These are phyloP conservation scores for Apiotrichum mycotoxinovorans DNA, from an alignment of 1,284 basidiomycete species.

Conservation along the genomic window DNA sequence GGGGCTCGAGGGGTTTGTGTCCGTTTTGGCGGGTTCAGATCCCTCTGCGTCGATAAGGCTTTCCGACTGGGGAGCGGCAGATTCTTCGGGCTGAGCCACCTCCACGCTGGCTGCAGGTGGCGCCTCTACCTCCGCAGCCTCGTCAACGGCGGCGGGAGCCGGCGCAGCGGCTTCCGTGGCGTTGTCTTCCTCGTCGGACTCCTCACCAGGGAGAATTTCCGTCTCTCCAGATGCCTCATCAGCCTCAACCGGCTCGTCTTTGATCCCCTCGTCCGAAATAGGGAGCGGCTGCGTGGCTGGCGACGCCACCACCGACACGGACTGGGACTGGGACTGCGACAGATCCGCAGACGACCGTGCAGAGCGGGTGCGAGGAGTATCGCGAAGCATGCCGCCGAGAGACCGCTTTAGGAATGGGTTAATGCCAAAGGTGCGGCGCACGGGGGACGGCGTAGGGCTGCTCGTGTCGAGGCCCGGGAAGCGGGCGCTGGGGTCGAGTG, in stretches of 20 bases:
- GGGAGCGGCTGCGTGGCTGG: not conserved
- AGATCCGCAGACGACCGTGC: not conserved
- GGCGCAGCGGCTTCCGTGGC: not conserved
- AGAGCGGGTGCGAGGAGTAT: not conserved
- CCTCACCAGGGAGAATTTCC: not conserved
- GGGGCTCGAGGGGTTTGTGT: not conserved
- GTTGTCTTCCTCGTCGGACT: slow-evolving; percentile 2
- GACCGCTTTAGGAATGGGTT: slow-evolving; percentile 17
- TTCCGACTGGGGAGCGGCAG: not conserved
- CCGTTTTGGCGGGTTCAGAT: not conserved
- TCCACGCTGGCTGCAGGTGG: not conserved
- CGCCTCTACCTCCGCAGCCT: not conserved
- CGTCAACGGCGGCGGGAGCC: not conserved
- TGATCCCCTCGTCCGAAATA: not conserved
- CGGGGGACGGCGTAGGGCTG: not conserved
- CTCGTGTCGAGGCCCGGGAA: not conserved
- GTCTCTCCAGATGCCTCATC: not conserved
- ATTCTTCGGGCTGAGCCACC: not conserved
- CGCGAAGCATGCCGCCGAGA: slow-evolving; percentile 9
- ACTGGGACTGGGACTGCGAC: not conserved
- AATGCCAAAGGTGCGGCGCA: not conserved
- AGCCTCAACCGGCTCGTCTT: not conserved
- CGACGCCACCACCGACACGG: too few species aligned
- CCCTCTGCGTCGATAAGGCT: not conserved
- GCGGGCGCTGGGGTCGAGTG: not conserved